Base-by-base conservation (phyloP, 371 early-diverging fungal genomes). In the Homolaphlyctis polyrhiza region DNA sequence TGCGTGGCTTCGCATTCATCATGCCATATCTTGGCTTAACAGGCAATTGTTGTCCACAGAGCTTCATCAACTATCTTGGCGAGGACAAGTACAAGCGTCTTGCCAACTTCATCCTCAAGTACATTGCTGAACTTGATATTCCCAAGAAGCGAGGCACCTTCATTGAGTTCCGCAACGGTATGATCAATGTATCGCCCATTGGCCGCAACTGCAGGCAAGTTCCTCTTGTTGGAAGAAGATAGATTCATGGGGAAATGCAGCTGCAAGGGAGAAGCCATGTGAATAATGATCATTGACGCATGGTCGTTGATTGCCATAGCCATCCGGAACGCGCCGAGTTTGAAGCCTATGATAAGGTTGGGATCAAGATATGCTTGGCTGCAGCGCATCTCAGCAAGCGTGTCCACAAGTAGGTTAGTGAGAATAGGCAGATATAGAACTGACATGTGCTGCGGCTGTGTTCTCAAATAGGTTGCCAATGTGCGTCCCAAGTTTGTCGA, bases 101-200 rank as follows among this genome's bases (percentile, higher is more conserved):
- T 59, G 95, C 87, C 49, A 97, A 96, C 85, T 97, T 92, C 75
- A 84, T 90, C 67, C 86, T 99, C 57, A 86, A 80, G 47, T 94
- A 98, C 77, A 91, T 99, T 71, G 95, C 97, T 47, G 92, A 98
- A 62, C 77, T 99, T 65, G 95, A 98, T 54, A 74, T 99, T 63
- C 99, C 99, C 39, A 83, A 87, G 73, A 98, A 97, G 85, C 90
- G 97, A 72, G 99, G 99, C 58, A 99, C 96, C 6, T 99, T 99
- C 79, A 74, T 99, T 72, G 99, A 99, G 79, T 96, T 96, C 87
- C 91, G 99, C 67, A 92, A 92, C 71, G 99, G 99, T 61, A 99
- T 99, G 99, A 91, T 99, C 74, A 99, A 99, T 79, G 89, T 99
- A 39, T 96, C 95, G 43, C 99, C 99, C 54, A 93, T 99, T 61